Percentiles rank a stretch among this genome's conserved stretches.
Evolutionary conservation across 495 filamentous ascomycete species (phyloP).

Genomic region (Talaromyces proteolyticus): DNA sequence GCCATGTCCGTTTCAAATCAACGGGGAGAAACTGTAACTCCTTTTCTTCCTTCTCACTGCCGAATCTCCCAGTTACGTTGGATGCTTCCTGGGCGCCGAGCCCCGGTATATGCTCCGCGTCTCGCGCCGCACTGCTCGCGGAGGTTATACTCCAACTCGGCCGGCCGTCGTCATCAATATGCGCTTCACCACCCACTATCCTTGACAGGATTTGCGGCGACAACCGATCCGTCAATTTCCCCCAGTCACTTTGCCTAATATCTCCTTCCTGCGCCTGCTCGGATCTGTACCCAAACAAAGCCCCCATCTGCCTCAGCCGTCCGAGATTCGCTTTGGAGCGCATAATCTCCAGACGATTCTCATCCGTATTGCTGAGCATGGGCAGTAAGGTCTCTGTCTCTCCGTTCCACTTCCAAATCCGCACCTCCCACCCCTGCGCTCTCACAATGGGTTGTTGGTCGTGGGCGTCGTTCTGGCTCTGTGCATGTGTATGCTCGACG

Average conservation of each 20-base stretch:
- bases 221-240: conserved; percentile 31
- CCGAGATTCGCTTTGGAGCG: conserved; percentile 35
- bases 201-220: conserved; percentile 30
- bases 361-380: conserved; percentile 17
- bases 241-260: conserved; percentile 31
- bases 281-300: conserved; percentile 31
- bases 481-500: conserved; percentile 6
- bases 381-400: conserved; percentile 26
- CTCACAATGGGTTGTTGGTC: not conserved
- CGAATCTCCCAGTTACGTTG: not conserved
- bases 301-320: conserved; percentile 32
- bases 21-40: conserved; percentile 41
- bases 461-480: not conserved
- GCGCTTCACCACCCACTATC: conserved; percentile 31
- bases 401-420: conserved; percentile 41
- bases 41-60: conserved; percentile 21
- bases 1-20: conserved; percentile 59
- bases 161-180: conserved; percentile 31
- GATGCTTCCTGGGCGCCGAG: conserved; percentile 18
- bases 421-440: conserved; percentile 18
- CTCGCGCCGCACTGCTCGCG: conserved; percentile 34
- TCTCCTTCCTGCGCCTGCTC: not conserved
- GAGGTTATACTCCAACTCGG: conserved; percentile 41
- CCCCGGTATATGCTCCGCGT: conserved; percentile 47
- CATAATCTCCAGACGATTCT: conserved; percentile 27